Evolutionary conservation across 257 asterid genomes (phyloP).

Genomic region (Primulina huaijiensis): DNA sequence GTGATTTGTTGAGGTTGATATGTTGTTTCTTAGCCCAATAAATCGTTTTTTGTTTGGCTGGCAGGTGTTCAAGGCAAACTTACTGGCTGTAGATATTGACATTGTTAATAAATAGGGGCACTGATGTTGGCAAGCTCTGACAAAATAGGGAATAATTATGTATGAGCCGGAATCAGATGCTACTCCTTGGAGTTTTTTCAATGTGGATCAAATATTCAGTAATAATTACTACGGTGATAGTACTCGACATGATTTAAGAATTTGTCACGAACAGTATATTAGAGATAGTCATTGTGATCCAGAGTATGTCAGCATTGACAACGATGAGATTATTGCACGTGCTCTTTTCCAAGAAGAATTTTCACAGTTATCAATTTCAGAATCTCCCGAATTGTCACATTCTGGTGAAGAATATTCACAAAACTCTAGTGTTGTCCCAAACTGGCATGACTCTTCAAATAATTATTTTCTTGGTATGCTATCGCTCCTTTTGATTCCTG

Average conservation of each 20-base stretch:
- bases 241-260: slow-evolving; percentile 61
- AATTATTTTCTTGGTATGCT: slow-evolving; percentile 47
- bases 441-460: slow-evolving; percentile 57
- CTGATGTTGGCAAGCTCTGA: slow-evolving; percentile 25
- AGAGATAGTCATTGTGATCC: slow-evolving; percentile 39
- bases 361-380: slow-evolving; percentile 54
- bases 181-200: slow-evolving; percentile 58
- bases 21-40: slow-evolving; percentile 9
- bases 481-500: slow-evolving; percentile 22
- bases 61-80: slow-evolving; percentile 17
- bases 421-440: slow-evolving; percentile 36
- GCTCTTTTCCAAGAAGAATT: slow-evolving; percentile 64
- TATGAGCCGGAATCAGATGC: slow-evolving; percentile 69
- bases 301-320: slow-evolving; percentile 33
- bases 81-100: slow-evolving; percentile 18
- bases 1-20: slow-evolving; percentile 6
- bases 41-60: slow-evolving; percentile 20
- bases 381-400: slow-evolving; percentile 48
- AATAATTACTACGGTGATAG: slow-evolving; percentile 69
- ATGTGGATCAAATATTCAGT: slow-evolving; percentile 62
- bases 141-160: slow-evolving; percentile 39
- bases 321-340: slow-evolving; percentile 59
- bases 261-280: slow-evolving; percentile 61
- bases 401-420: slow-evolving; percentile 42
- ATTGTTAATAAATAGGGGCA: slow-evolving; percentile 25